phyloP scores from a whole-genome alignment of 2,329 filamentous ascomycete species.

The Periconia macrospinosa region DNA sequence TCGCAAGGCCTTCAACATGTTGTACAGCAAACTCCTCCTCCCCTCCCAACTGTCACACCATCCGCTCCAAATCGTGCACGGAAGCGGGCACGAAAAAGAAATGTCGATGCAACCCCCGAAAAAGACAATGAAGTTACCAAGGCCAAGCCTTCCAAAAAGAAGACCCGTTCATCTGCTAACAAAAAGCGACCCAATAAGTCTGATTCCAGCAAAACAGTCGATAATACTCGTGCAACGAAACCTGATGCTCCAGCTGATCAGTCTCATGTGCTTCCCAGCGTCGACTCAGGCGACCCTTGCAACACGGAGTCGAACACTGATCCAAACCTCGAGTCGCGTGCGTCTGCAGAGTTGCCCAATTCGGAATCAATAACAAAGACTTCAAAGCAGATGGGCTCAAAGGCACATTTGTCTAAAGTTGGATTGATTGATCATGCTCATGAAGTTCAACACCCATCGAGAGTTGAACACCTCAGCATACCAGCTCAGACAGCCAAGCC shows the following conservation, averaged over 20 bases:
- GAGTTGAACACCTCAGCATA: too few relatives aligned
- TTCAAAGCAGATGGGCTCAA: background rate
- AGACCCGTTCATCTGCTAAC: background rate
- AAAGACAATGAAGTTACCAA: background rate
- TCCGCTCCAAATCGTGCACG: slow-evolving; percentile 2
- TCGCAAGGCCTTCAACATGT: background rate
- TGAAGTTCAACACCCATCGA: too few relatives aligned
- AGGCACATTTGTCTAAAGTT: background rate
- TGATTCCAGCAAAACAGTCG: background rate
- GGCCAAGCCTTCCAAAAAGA: slow-evolving; percentile 8
- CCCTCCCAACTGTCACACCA: background rate
- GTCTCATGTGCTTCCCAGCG: background rate
- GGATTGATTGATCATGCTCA: background rate
- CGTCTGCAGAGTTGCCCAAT: background rate
- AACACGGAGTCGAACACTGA: background rate
- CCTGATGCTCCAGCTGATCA: background rate
- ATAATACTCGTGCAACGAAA: background rate
- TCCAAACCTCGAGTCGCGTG: background rate
- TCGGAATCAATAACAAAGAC: background rate
- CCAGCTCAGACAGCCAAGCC: too few relatives aligned
- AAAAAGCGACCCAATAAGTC: background rate
- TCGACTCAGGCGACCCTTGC: background rate
- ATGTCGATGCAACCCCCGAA: background rate
- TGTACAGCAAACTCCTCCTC: background rate
- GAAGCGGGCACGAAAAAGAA: slow-evolving; percentile 15